These are phyloP conservation scores for Saksenaea oblongispora DNA, from an alignment of 371 early-diverging fungal genomes.

Conservation along the genomic window DNA sequence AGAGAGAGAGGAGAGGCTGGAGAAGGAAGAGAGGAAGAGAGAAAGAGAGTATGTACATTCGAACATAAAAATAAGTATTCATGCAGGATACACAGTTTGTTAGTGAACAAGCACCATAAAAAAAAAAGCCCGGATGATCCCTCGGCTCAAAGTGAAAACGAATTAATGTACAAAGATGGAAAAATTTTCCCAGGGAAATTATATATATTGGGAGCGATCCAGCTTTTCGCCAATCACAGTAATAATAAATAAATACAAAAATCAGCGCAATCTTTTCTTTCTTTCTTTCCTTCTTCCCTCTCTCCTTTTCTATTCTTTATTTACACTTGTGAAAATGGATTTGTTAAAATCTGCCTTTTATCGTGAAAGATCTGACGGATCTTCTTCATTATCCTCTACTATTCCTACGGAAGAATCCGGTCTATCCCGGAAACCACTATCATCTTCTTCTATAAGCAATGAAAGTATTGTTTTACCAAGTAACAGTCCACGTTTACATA, in stretches of 20 bases:
- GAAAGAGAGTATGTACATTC: too few relatives aligned
- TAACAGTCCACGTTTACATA: constrained; percentile 27
- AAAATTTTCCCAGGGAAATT: background rate
- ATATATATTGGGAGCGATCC: background rate
- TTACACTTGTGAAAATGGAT: background rate
- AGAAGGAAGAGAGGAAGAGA: too few relatives aligned
- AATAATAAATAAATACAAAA: too few relatives aligned
- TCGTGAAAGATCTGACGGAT: background rate
- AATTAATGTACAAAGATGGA: background rate
- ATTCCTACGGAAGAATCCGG: background rate
- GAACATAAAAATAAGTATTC: too few relatives aligned
- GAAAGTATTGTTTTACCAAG: background rate
- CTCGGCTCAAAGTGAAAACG: too few relatives aligned
- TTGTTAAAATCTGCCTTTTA: background rate
- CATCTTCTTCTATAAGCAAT: background rate
- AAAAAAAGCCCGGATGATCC: too few relatives aligned
- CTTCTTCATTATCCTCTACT: background rate
- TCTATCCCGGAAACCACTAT: background rate
- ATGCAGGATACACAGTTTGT: too few relatives aligned
- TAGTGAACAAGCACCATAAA: too few relatives aligned
- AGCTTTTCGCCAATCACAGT: too few relatives aligned
- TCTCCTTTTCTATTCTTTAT: background rate
- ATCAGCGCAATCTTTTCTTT: background rate
- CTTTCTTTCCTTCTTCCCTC: background rate
- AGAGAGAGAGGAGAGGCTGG: too few relatives aligned